These are phyloP conservation scores for Pistacia integerrima DNA, from an alignment of 345 rosid species.

Conservation along the genomic window DNA sequence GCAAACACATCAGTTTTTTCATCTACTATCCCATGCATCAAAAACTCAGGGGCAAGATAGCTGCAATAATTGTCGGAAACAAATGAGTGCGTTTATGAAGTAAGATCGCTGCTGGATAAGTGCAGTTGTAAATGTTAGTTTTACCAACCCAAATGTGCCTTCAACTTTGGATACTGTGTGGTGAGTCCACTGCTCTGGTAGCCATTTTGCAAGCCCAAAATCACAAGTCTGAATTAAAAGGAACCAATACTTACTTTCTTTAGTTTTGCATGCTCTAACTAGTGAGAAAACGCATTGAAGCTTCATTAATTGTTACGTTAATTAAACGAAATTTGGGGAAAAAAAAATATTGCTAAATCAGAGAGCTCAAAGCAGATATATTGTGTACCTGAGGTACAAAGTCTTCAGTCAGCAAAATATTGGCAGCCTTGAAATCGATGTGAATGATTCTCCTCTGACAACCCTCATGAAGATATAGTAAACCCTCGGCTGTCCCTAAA, in stretches of 20 bases:
- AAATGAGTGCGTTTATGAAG: neutral
- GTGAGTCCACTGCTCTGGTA: constrained; percentile 95
- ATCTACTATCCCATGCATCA: constrained; percentile 93
- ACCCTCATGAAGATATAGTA: constrained; percentile 69
- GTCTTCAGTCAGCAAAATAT: constrained; percentile 70
- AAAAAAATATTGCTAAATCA: too few relatives aligned
- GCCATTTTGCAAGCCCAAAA: constrained; percentile 96
- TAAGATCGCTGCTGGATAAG: neutral
- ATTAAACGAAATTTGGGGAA: too few relatives aligned
- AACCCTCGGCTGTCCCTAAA: constrained; percentile 61
- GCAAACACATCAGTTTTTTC: constrained; percentile 95
- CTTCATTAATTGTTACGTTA: neutral
- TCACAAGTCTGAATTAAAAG: constrained; percentile 68
- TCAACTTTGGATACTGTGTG: constrained; percentile 80
- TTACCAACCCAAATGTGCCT: constrained; percentile 92
- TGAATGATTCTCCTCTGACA: constrained; percentile 78
- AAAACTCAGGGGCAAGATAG: constrained; percentile 90
- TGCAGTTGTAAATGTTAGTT: constrained; percentile 8
- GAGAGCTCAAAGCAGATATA: neutral
- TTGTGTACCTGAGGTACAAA: constrained; percentile 66
- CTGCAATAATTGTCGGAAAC: constrained; percentile 35
- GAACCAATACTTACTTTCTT: too few relatives aligned
- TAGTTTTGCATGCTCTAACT: too few relatives aligned
- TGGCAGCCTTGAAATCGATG: constrained; percentile 80
- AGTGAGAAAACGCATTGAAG: neutral